Evolutionary conservation across 306 rosid species (phyloP), one percentile per base, ranked within the genome.

Genomic region (Prosopis cineraria): DNA sequence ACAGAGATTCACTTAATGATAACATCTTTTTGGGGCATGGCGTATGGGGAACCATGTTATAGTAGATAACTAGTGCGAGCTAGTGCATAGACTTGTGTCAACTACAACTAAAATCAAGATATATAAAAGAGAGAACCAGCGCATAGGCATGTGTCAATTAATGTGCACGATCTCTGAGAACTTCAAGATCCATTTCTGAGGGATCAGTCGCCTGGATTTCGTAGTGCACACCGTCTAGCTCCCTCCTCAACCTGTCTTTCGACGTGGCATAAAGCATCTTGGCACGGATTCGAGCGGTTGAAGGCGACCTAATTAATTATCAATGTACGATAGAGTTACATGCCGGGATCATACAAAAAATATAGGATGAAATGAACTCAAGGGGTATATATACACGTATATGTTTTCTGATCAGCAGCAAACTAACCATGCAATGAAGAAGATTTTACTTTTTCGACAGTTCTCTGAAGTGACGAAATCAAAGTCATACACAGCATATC

Each of bases 171-270:
- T 95, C 98, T 83, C 79, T 81, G 82, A 95, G 72, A 84, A 95
- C 98, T 77, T 95, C 93, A 43, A 95, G 89, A 88, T 92, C 97
- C 98, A 95, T 92, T 88, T 95, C 98, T 53, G 97, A 84, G 22
- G 98, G 96, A 72, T 95, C 98, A 30, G 98, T 92, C 30, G 98
- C 98, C 81, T 95, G 98, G 80, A 95, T 88, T 86, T 95, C 98
- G n/a, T 92, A 95, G 78, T 95, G 98, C 62, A 95, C 88, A 59
- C 98, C 98, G 48, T 95, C 96, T 24, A 95, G 88, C 89, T 92
- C 97, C 19, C 91, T 85, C 72, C 91, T 85, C 59, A 95, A 88
- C 80, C 89, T 88, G 76, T 92, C 93, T 77, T 90, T 95, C 16
- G 93, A 91, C 67, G 98, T 95, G 39, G 98, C 97, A 78, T 92